Evolutionary conservation across 176 grass and related monocot species (phyloP).

Genomic region (Pontederia paniculata): DNA sequence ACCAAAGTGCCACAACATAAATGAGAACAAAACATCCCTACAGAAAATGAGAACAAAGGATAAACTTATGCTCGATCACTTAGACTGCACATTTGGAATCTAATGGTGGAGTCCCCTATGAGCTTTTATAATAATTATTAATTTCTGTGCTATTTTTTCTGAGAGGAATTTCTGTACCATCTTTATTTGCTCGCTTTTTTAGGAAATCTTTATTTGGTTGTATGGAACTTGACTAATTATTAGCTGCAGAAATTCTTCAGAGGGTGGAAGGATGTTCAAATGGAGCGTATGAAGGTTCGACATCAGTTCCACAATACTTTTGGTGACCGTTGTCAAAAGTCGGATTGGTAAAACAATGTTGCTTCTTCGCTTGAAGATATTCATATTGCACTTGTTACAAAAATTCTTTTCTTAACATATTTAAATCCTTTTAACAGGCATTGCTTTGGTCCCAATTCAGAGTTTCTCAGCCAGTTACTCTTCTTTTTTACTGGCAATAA

Average conservation of each 20-base stretch:
- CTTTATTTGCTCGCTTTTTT: neutral
- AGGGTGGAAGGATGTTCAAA: slow-evolving; percentile 66
- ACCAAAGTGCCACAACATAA: no score
- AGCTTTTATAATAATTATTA: no score
- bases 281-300: slow-evolving; percentile 42
- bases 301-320: slow-evolving; percentile 61
- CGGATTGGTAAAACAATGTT: slow-evolving; percentile 41
- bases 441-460: slow-evolving; percentile 48
- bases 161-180: neutral
- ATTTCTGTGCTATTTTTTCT: neutral
- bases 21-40: no score
- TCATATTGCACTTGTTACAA: slow-evolving; percentile 21
- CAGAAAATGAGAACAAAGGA: no score
- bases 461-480: slow-evolving; percentile 85
- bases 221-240: slow-evolving; percentile 53
- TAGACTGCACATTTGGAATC: no score
- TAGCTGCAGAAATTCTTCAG: slow-evolving; percentile 98
- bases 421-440: slow-evolving; percentile 37
- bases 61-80: no score
- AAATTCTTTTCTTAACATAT: slow-evolving; percentile 15
- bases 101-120: no score
- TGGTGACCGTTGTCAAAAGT: slow-evolving; percentile 54
- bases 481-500: slow-evolving; percentile 88
- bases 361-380: slow-evolving; percentile 11
- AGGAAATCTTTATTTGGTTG: no score